Evolutionary conservation across 352 stramenopile species (phyloP), one percentile per base, ranked within the genome.

Genomic region (Saprolegnia parasitica): DNA sequence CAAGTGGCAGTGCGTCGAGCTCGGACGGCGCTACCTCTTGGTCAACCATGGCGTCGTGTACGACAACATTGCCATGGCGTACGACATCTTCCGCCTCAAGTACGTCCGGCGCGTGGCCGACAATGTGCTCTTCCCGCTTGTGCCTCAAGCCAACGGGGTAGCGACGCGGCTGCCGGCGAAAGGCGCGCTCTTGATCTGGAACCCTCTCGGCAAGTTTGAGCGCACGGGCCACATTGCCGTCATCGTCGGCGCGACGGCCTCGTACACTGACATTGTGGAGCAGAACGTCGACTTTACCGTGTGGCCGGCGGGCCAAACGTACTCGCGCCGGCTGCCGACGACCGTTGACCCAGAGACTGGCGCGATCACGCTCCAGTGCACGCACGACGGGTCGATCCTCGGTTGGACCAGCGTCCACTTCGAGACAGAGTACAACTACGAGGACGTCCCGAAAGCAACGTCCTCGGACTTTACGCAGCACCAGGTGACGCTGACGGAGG

Each of bases 1-100:
- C 58, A 67, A 67, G 58, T 67, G 58, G 58, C 58, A 67, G n/a
- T 67, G 58, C 58, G 58, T 67, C 5, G 58, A 67, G 29, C 58
- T 67, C 39, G 58, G 39, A 0, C 58, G 58, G n/a, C 58, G 58
- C 20, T 67, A 67, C 40, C 26, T 67, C 5, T 24, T 56, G 24
- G 20, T 67, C 1, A 67, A 54, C 45, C n/a, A 56, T 37, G 58
- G 58, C 15, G 40, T 67, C 13, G 23, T 67, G n/a, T 67, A 56
- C 40, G 58, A 67, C 39, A 56, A 54, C 24, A 56, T 67, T 13
- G 58, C 40, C 3, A 56, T 56, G 39, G 58, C 58, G n/a, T 54
- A 56, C 45, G 58, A 67, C 16, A 67, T 67, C 45, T 67, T 67
- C 16, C 37, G 40, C 42, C 39, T 67, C 18, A 54, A 56, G 39